Evolutionary conservation across 345 rosid genomes (phyloP).

Genomic region (Cardiospermum halicacabum): DNA sequence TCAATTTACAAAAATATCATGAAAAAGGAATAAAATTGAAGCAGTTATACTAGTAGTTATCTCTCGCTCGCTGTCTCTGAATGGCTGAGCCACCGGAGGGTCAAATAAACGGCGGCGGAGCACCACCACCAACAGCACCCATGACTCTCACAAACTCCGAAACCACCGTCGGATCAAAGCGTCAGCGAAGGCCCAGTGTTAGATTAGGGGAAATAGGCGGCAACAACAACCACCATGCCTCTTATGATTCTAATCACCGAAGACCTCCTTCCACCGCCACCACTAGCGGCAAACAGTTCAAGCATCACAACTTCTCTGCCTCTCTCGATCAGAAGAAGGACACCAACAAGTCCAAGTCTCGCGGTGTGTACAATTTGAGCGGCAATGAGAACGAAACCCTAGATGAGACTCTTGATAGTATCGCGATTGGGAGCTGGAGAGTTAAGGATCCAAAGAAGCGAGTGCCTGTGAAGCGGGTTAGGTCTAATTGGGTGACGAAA

Average conservation of each 20-base stretch:
- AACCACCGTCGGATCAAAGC: constrained; percentile 56
- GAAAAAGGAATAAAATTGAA: not conserved
- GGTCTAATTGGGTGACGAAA: constrained; percentile 66
- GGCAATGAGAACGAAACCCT: constrained; percentile 42
- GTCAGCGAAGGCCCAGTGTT: constrained; percentile 86
- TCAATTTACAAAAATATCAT: too few species aligned
- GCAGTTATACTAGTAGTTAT: not conserved
- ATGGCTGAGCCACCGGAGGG: constrained; percentile 58
- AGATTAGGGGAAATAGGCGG: constrained; percentile 92
- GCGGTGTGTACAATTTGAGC: constrained; percentile 52
- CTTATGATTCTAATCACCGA: constrained; percentile 52
- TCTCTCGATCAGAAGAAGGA: constrained; percentile 24
- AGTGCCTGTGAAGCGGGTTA: constrained; percentile 40
- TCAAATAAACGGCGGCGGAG: constrained; percentile 39
- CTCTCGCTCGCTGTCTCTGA: not conserved
- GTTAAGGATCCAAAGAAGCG: constrained; percentile 51
- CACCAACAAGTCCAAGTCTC: constrained; percentile 42
- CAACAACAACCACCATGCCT: constrained; percentile 33
- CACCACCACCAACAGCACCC: constrained; percentile 5
- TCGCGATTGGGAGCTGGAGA: constrained; percentile 66
- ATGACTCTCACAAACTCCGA: constrained; percentile 36
- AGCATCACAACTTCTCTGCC: not conserved
- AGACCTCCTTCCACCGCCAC: constrained; percentile 17
- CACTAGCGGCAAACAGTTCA: constrained; percentile 1
- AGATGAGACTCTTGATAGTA: constrained; percentile 53